These are phyloP conservation scores for Fusarium siculi DNA, from an alignment of 2,329 filamentous ascomycete species.

Conservation along the genomic window DNA sequence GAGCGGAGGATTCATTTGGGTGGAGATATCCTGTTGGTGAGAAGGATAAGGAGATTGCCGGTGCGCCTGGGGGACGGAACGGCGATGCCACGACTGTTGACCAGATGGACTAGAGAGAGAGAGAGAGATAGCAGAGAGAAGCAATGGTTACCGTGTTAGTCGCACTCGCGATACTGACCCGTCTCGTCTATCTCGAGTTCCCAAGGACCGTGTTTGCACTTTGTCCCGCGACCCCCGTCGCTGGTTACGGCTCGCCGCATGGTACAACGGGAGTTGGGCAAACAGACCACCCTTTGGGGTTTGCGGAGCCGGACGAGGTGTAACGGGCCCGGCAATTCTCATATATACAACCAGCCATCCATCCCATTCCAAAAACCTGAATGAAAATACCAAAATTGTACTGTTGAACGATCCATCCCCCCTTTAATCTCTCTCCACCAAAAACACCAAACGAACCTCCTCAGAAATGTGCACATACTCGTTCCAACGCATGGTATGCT, in stretches of 20 bases:
- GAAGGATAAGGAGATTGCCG: constrained; percentile 57
- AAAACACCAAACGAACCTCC: neutral
- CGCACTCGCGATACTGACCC: constrained; percentile 35
- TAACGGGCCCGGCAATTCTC: constrained; percentile 24
- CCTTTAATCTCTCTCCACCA: neutral
- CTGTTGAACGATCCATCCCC: neutral
- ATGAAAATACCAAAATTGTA: neutral
- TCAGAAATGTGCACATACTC: constrained; percentile 41
- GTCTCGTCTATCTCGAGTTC: constrained; percentile 35
- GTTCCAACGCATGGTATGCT: constrained; percentile 43
- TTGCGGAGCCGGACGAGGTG: constrained; percentile 33
- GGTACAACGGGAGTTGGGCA: constrained; percentile 29
- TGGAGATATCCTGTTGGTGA: constrained; percentile 70
- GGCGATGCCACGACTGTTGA: constrained; percentile 46
- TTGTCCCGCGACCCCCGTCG: constrained; percentile 32
- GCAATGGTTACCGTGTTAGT: constrained; percentile 9
- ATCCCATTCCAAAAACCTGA: no score
- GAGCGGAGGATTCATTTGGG: constrained; percentile 78
- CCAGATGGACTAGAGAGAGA: constrained; percentile 47
- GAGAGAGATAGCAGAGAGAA: constrained; percentile 9
- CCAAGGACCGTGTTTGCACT: constrained; percentile 34
- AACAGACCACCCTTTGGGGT: constrained; percentile 32
- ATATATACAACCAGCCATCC: constrained; percentile 14
- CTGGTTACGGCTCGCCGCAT: constrained; percentile 34
- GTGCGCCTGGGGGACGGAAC: constrained; percentile 28